Percentiles rank a stretch among this genome's conserved stretches.
phyloP scores from a whole-genome alignment of 257 asterid species.

The Schizonepeta tenuifolia region DNA sequence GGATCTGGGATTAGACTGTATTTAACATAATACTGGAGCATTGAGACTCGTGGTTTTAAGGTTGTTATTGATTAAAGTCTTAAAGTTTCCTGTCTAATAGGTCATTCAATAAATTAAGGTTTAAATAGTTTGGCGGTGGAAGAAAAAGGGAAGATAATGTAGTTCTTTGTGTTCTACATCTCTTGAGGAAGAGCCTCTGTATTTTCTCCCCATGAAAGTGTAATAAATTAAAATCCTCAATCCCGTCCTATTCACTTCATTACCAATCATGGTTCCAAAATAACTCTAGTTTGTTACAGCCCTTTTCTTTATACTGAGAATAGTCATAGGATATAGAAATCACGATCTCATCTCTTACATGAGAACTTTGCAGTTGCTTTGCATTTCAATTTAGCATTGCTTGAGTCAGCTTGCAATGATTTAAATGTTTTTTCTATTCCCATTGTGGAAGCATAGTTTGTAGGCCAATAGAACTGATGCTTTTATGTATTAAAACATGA shows the following conservation, averaged over 20 bases:
- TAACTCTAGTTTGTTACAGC: background rate
- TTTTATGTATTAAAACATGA: conserved; percentile 1
- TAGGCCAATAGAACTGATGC: conserved; percentile 1
- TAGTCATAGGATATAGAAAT: conserved; percentile 23
- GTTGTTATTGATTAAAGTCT: background rate
- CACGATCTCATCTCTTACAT: conserved; percentile 3
- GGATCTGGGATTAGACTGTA: background rate
- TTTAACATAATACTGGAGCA: background rate
- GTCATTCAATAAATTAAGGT: background rate
- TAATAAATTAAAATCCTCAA: background rate
- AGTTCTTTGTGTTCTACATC: conserved; percentile 6
- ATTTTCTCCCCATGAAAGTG: background rate
- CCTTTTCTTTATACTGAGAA: background rate
- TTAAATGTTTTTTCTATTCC: conserved; percentile 6
- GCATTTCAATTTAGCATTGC: background rate
- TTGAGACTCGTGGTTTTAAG: background rate
- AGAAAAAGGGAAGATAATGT: background rate
- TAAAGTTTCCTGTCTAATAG: conserved; percentile 1
- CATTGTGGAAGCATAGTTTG: conserved; percentile 9
- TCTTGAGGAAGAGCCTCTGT: background rate
- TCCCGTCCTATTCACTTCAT: background rate
- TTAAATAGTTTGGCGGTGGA: background rate
- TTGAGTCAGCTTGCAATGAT: conserved; percentile 14
- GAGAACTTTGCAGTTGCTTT: conserved; percentile 2
- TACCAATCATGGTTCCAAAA: background rate